Percentiles rank a stretch among this genome's conserved stretches.
Evolutionary conservation across 2,329 filamentous ascomycete genomes (phyloP).

Genomic region (Neopestalotiopsis clavispora): DNA sequence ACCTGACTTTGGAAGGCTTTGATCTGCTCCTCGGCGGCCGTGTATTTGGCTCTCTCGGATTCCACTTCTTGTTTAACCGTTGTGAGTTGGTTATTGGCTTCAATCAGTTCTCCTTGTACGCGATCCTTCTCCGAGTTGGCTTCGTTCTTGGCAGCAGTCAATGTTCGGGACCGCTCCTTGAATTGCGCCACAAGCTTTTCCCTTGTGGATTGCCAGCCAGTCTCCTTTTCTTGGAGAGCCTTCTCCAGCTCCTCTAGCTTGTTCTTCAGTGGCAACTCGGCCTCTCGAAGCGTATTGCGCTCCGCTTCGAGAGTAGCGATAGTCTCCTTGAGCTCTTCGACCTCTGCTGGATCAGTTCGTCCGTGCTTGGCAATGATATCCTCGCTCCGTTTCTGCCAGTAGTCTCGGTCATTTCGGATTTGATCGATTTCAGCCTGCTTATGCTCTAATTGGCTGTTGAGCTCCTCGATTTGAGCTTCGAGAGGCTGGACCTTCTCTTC

Average conservation of each 20-base stretch:
- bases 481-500: constrained; percentile 79
- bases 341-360: constrained; percentile 89
- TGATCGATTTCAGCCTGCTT: constrained; percentile 89
- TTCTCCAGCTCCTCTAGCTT: constrained; percentile 58
- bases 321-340: constrained; percentile 85
- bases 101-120: constrained; percentile 55
- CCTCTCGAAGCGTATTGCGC: constrained; percentile 59
- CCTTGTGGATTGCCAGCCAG: constrained; percentile 56
- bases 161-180: constrained; percentile 62
- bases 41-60: constrained; percentile 45
- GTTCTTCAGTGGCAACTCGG: constrained; percentile 56
- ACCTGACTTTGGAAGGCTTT: constrained; percentile 45
- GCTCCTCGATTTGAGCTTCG: constrained; percentile 77
- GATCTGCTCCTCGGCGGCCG: constrained; percentile 46
- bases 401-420: constrained; percentile 87
- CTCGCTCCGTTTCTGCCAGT: constrained; percentile 95
- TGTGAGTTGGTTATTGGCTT: constrained; percentile 45
- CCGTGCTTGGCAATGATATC: constrained; percentile 97
- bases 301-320: constrained; percentile 71
- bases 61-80: constrained; percentile 58
- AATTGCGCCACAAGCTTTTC: constrained; percentile 65
- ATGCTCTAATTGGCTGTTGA: constrained; percentile 80
- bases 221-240: constrained; percentile 58
- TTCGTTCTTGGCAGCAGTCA: constrained; percentile 60
- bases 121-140: constrained; percentile 56